Conservation (phyloP, 2,329 filamentous ascomycete species). For the Alternaria conjuncta region DNA sequence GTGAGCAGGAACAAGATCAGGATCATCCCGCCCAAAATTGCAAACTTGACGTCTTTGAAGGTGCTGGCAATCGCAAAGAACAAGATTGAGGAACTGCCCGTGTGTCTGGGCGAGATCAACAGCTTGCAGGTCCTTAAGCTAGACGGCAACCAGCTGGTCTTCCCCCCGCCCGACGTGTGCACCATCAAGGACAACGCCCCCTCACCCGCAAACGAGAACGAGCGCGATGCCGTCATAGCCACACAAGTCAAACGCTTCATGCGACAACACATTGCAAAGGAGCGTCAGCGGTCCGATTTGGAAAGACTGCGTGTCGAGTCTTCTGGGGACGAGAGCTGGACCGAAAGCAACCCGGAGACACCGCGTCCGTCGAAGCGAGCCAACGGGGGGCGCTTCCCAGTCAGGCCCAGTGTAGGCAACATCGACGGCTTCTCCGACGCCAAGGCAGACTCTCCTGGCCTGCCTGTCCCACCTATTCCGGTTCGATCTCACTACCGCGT, state of each 20-base stretch:
- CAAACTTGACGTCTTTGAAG: slow-evolving; percentile 81
- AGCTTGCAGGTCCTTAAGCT: slow-evolving; percentile 89
- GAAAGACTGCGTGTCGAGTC: slow-evolving; percentile 52
- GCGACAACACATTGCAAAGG: slow-evolving; percentile 51
- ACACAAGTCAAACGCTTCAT: slow-evolving; percentile 66
- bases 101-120: slow-evolving; percentile 86
- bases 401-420: slow-evolving; percentile 71
- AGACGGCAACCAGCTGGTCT: slow-evolving; percentile 83
- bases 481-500: slow-evolving; percentile 81
- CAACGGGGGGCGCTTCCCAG: slow-evolving; percentile 64
- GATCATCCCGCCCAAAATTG: slow-evolving; percentile 78
- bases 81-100: slow-evolving; percentile 80
- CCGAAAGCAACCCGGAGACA: slow-evolving; percentile 75
- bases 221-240: slow-evolving; percentile 66
- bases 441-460: slow-evolving; percentile 28
- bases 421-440: slow-evolving; percentile 64
- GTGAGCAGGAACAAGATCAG: slow-evolving; percentile 86
- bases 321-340: slow-evolving; percentile 56
- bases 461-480: slow-evolving; percentile 74
- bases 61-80: slow-evolving; percentile 89
- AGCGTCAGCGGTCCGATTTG: slow-evolving; percentile 40
- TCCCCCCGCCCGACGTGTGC: slow-evolving; percentile 65
- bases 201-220: slow-evolving; percentile 62
- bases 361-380: slow-evolving; percentile 70
- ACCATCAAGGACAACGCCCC: slow-evolving; percentile 49